Evolutionary conservation across 495 filamentous ascomycete species (phyloP).

Genomic region (Aspergillus heteromorphus): DNA sequence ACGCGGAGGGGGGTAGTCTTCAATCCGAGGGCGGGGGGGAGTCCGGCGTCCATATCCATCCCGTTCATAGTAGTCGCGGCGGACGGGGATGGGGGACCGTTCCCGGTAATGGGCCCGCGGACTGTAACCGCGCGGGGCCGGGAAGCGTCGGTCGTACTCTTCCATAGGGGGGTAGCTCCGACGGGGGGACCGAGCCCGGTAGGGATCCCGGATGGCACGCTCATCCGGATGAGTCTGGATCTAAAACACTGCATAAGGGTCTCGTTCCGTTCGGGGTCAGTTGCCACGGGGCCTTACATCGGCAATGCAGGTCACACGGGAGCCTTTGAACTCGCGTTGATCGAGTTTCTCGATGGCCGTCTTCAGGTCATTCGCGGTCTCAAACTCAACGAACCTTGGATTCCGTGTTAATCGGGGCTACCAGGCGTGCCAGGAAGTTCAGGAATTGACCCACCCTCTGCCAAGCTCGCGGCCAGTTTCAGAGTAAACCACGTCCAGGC

Average conservation of each 20-base stretch:
- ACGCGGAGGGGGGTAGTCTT: slow-evolving; percentile 64
- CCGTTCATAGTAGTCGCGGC: slow-evolving; percentile 80
- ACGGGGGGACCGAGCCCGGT: slow-evolving; percentile 70
- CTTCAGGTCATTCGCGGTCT: slow-evolving; percentile 83
- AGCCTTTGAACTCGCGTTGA: slow-evolving; percentile 82
- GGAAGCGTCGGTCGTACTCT: slow-evolving; percentile 72
- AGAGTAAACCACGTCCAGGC: slow-evolving; percentile 95
- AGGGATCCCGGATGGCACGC: slow-evolving; percentile 61
- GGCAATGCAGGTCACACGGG: slow-evolving; percentile 71
- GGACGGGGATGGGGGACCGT: slow-evolving; percentile 64
- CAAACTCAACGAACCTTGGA: slow-evolving; percentile 92
- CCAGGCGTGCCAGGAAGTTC: slow-evolving; percentile 5
- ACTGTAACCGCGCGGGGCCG: slow-evolving; percentile 73
- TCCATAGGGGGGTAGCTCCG: slow-evolving; percentile 63
- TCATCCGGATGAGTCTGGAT: slow-evolving; percentile 54
- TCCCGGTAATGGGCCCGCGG: slow-evolving; percentile 84
- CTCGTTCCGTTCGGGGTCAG: slow-evolving; percentile 13
- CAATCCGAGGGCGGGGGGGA: slow-evolving; percentile 66
- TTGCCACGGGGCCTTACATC: slow-evolving; percentile 58
- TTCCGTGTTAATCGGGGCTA: slow-evolving; percentile 24
- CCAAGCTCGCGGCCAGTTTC: slow-evolving; percentile 92
- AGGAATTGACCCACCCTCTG: slow-evolving; percentile 67
- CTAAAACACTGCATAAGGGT: slow-evolving; percentile 39
- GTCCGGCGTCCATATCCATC: slow-evolving; percentile 63
- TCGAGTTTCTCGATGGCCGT: slow-evolving; percentile 91